These are phyloP conservation scores for Bolboschoenus planiculmis DNA, from an alignment of 176 grass and related monocot species.

Conservation along the genomic window DNA sequence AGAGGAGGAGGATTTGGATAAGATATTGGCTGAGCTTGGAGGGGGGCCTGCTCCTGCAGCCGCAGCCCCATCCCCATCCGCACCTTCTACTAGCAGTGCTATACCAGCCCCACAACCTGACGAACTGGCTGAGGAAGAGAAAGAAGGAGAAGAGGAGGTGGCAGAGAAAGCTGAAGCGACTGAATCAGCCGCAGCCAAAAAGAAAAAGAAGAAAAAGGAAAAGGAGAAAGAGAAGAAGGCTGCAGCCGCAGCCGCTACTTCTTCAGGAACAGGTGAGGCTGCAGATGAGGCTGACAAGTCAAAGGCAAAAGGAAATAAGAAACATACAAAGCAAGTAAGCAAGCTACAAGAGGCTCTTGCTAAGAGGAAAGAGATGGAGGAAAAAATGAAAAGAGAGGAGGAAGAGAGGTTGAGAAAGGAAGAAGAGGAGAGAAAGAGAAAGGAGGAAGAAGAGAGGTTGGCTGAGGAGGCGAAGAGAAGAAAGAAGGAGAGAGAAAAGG, in stretches of 20 bases:
- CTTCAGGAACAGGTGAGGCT: conserved; percentile 34
- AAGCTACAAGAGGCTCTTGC: conserved; percentile 86
- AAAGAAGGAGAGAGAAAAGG: conserved; percentile 84
- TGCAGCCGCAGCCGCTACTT: conserved; percentile 26
- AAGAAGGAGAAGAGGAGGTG: conserved; percentile 56
- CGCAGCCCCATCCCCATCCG: neutral
- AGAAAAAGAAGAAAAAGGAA: conserved; percentile 97
- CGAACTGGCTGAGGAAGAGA: conserved; percentile 36
- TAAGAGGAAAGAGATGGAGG: conserved; percentile 66
- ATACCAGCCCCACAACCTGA: neutral
- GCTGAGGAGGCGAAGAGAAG: conserved; percentile 76
- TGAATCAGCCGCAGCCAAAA: conserved; percentile 61
- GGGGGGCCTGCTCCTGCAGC: neutral
- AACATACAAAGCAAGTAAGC: conserved; percentile 59
- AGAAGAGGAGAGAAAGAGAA: conserved; percentile 58
- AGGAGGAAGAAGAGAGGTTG: conserved; percentile 66
- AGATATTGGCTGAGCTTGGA: conserved; percentile 45
- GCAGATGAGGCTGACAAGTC: conserved; percentile 45
- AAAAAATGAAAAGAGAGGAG: conserved; percentile 67
- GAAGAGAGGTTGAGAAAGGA: conserved; percentile 69
- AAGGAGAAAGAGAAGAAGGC: conserved; percentile 95
- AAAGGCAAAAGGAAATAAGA: conserved; percentile 81
- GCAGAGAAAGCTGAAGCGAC: conserved; percentile 21
- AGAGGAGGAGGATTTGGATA: conserved; percentile 52
- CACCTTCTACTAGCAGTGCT: neutral